Base-by-base conservation (phyloP, 305 asterid species). In the Fraxinus xanthoxyloides region DNA sequence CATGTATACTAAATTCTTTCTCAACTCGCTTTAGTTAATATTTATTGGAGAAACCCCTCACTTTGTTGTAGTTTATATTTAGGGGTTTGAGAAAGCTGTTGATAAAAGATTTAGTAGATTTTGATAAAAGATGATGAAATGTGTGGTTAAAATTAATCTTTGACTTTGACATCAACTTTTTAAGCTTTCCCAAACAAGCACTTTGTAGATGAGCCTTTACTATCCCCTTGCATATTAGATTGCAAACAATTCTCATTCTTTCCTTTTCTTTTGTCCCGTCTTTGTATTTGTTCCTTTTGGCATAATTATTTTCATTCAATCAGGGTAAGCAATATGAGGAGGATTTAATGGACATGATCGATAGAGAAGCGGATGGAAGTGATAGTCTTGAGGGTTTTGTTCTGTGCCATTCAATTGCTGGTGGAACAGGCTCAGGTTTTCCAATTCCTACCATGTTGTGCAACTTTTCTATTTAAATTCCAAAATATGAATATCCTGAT, bases 371-470 rank as follows among this genome's bases (percentile, higher is more conserved):
- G 46, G 98, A 97, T 92, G 99, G 99, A 82, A 97, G 99, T 85
- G 99, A 97, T 85, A 94, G 99, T 85, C 98, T 97, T 26, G 99
- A 97, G 91, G 99, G 99, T 83, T 97, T 97, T 91, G 98, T 97
- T 85, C 89, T 97, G 35, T 97, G 98, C 86, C 99, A 97, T 89
- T 94, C 98, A 0, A 97, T 97, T 89, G 98, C 99, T 83, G 99
- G 99, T 67, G 98, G 99, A 89, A 97, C 99, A 51, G 98, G 99
- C 86, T 97, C 98, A 91, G 98, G 99, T 95, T 72, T 81, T 86
- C 72, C 32, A 23, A 24, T 24, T 63, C 72, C 32, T 63, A 63
- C 6, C 72, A 63, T 3, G 72, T 61, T 61, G 31, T 63, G 80
- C 46, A 70, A 79, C 81, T 86, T 72, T 82, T 82, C 43, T 1